Percentiles rank a stretch among this genome's conserved stretches.
Evolutionary conservation across 2,329 filamentous ascomycete genomes (phyloP).

Genomic region (Mycosphaerella sp.): DNA sequence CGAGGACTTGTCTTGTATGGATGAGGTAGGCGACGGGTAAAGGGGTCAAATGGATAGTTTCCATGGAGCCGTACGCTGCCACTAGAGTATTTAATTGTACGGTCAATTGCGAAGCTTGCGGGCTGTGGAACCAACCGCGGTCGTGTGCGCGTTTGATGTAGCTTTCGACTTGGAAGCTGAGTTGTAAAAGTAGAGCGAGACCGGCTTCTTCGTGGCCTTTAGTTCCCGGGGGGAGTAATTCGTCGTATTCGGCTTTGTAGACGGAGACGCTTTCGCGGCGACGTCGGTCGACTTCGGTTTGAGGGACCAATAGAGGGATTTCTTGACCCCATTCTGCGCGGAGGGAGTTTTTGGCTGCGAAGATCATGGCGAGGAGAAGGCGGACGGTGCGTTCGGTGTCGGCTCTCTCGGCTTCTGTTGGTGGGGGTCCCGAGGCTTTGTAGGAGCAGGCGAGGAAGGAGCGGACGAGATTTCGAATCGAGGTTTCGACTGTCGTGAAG

Average conservation of each 20-base stretch:
- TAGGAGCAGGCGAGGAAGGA: constrained; percentile 48
- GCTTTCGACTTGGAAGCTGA: constrained; percentile 53
- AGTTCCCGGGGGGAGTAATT: constrained; percentile 31
- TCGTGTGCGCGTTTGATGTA: constrained; percentile 54
- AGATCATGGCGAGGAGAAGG: constrained; percentile 55
- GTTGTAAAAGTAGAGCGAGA: constrained; percentile 53
- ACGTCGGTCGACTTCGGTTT: constrained; percentile 22
- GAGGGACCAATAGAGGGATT: constrained; percentile 25
- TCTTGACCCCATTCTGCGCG: constrained; percentile 55
- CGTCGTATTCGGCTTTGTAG: constrained; percentile 32
- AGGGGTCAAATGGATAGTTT: constrained; percentile 59
- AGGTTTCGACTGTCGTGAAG: constrained; percentile 52
- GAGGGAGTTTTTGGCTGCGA: constrained; percentile 58
- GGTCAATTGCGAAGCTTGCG: constrained; percentile 53
- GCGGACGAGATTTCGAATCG: constrained; percentile 53
- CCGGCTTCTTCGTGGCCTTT: constrained; percentile 51
- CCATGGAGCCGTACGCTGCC: constrained; percentile 57
- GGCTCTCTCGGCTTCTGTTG: constrained; percentile 42
- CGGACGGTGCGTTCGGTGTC: constrained; percentile 55
- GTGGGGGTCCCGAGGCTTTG: constrained; percentile 22
- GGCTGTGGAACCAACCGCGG: constrained; percentile 54
- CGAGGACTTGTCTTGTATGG: constrained; percentile 58
- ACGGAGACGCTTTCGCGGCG: constrained; percentile 28
- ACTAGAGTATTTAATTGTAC: constrained; percentile 52
- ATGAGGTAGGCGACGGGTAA: constrained; percentile 60